Conservation (phyloP, 208 protist genomes). For the Acanthamoeba sp. region DNA sequence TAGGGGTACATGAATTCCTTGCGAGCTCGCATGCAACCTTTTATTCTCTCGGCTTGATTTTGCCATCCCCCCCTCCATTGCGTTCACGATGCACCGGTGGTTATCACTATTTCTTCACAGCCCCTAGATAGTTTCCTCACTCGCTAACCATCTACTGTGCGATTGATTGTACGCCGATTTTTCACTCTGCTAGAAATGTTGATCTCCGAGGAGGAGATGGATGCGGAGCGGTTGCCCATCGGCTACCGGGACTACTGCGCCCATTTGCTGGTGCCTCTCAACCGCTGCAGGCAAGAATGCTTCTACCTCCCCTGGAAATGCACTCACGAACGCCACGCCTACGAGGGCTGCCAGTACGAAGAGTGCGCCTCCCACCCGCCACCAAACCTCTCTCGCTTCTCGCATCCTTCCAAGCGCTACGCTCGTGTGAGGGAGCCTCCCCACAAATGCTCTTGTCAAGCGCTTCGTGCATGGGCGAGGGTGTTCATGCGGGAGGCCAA, state of each 20-base stretch:
- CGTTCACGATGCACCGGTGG: no score
- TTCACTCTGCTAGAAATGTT: conserved; percentile 50
- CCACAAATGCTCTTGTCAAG: no score
- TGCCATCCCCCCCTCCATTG: no score
- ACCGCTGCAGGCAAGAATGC: conserved; percentile 80
- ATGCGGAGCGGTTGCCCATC: conserved; percentile 75
- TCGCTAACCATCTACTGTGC: no score
- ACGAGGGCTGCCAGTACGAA: conserved; percentile 86
- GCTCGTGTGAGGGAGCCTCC: no score
- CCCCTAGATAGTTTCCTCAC: no score
- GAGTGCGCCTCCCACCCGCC: conserved; percentile 75
- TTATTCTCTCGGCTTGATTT: neutral
- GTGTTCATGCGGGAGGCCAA: neutral
- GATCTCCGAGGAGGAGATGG: conserved; percentile 80
- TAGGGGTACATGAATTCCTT: conserved; percentile 1
- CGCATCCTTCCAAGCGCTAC: neutral
- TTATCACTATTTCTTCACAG: no score
- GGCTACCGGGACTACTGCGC: conserved; percentile 85
- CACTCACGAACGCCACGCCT: conserved; percentile 83
- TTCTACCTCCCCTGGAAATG: conserved; percentile 85
- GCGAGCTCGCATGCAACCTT: no score
- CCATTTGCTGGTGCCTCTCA: conserved; percentile 85
- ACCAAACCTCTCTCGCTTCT: neutral
- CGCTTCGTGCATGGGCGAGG: no score
- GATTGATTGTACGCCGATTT: no score